Evolutionary conservation across 1,284 basidiomycete species (phyloP).

Genomic region (Ceratobasidium sp.): DNA sequence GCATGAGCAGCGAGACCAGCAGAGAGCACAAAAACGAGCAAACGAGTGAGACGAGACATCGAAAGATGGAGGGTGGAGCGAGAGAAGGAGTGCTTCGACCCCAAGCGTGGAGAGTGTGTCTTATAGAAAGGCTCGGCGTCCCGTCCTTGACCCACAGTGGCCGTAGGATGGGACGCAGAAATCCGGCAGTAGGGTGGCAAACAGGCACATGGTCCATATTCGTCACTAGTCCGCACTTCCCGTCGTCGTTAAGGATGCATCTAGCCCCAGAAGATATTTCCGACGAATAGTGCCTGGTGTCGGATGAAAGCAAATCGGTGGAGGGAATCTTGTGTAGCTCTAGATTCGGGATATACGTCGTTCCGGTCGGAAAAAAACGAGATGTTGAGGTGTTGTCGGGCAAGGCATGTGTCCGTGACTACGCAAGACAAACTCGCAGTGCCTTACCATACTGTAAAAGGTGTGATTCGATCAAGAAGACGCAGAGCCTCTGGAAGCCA

Average conservation of each 20-base stretch:
- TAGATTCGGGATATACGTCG: neutral
- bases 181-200: no score
- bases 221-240: no score
- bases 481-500: neutral
- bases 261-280: no score
- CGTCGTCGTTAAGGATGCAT: no score
- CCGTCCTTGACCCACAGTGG: neutral
- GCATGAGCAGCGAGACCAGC: neutral
- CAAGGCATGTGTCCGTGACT: neutral
- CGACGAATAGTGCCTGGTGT: no score
- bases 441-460: neutral
- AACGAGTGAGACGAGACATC: constrained; percentile 12
- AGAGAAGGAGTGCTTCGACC: neutral
- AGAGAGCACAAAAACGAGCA: constrained; percentile 2
- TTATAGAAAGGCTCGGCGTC: neutral
- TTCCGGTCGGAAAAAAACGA: neutral
- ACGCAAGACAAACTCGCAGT: neutral
- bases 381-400: neutral
- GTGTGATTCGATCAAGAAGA: neutral
- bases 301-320: no score
- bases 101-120: neutral
- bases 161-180: no score
- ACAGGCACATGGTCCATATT: no score
- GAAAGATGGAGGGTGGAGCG: neutral
- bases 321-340: no score